Percentiles rank a stretch among this genome's conserved stretches.
These are phyloP conservation scores for Metschnikowia aberdeeniae DNA, from an alignment of 805 yeast species.

Conservation along the genomic window DNA sequence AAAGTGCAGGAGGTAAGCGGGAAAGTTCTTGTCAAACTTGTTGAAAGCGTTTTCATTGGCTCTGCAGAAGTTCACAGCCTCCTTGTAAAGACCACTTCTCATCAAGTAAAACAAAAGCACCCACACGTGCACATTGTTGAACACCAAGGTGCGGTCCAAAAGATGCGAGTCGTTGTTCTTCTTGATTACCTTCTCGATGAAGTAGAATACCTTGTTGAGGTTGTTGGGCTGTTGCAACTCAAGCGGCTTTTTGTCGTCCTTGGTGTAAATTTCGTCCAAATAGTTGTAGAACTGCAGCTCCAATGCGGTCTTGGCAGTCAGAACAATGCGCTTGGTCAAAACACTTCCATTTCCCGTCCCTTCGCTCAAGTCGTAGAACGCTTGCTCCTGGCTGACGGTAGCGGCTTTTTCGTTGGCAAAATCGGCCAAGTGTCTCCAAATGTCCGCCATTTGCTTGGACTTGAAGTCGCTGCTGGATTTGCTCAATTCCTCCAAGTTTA, in stretches of 20 bases:
- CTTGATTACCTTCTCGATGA: conserved; percentile 38
- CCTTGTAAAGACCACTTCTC: conserved; percentile 77
- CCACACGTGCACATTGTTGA: conserved; percentile 93
- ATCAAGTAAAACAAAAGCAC: conserved; percentile 79
- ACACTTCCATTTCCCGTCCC: conserved; percentile 3
- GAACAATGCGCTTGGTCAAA: conserved; percentile 44
- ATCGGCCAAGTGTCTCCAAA: conserved; percentile 63
- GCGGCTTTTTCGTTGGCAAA: conserved; percentile 38
- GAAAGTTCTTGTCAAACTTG: conserved; percentile 81
- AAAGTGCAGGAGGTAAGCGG: conserved; percentile 71
- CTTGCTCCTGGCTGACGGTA: conserved; percentile 33
- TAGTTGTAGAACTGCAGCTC: conserved; percentile 76
- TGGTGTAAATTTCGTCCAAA: conserved; percentile 60
- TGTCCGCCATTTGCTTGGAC: conserved; percentile 67
- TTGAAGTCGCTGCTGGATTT: conserved; percentile 56
- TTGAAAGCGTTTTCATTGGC: conserved; percentile 69
- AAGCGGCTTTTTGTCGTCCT: conserved; percentile 42
- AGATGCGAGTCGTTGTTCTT: conserved; percentile 26
- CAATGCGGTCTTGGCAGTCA: conserved; percentile 55
- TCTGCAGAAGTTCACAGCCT: conserved; percentile 67
- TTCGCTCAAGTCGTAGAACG: conserved; percentile 24
- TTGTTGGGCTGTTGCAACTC: conserved; percentile 56
- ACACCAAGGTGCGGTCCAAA: conserved; percentile 35
- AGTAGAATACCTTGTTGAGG: conserved; percentile 64
- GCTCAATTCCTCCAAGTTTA: conserved; percentile 58